Evolutionary conservation across 352 stramenopile genomes (phyloP), one percentile per base, ranked within the genome.

Genomic region (Phytophthora sojae): DNA sequence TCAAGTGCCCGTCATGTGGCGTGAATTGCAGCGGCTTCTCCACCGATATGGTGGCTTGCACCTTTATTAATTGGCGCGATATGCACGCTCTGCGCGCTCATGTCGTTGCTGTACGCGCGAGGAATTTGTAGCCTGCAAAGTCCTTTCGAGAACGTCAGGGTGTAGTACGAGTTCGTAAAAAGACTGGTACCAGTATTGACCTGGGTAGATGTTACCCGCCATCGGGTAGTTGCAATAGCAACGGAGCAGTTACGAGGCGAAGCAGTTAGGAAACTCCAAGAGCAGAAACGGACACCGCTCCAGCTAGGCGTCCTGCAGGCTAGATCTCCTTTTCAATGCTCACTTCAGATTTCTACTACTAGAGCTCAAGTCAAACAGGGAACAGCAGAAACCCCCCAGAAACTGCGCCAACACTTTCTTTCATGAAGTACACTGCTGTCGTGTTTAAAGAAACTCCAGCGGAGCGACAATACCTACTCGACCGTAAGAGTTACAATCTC

Each of bases 381-480:
- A 47, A 47, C 39, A 47, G n/a, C n/a, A n/a, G n/a, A 30, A 30
- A 4, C 29, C 8, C 8, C 29, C 8, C 8, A 4, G 9, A 26
- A 30, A 32, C 29, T 9, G 6, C 29, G 29, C 29, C 0, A 9
- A 11, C 29, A 32, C 9, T 8, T 32, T 32, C 6, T 8, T 32
- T 32, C 6, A 32, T 32, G 29, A 32, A 32, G 29, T 9, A 32
- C 29, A 32, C 29, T 32, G 29, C 0, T 32, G 9, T 32, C 29
- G 6, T 32, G 29, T 32, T 32, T 26, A 3, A 32, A 32, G 29
- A 32, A 32, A 32, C 29, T 32, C 29, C 29, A 32, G 29, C 6
- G 29, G 29, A 51, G n/a, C 56, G 19, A 57, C 51, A 58, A 52
- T 35, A 54, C 61, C 30, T 62, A 64, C 54, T 64, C 39, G 66